Conservation (phyloP, 2,329 filamentous ascomycete genomes). For the Exophiala calicioides region DNA sequence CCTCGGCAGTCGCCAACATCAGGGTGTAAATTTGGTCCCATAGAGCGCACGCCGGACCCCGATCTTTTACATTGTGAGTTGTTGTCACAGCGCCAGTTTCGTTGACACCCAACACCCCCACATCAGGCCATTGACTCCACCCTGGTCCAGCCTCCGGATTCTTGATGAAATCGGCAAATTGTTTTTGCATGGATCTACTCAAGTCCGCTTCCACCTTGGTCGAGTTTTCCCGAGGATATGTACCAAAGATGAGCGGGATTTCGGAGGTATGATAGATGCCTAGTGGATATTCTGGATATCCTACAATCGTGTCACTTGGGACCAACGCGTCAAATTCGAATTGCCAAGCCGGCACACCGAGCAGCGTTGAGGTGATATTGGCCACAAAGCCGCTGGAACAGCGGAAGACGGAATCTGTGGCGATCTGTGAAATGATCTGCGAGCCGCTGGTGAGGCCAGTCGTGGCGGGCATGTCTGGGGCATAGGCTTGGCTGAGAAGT, state of each 20-base stretch:
- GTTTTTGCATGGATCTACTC: slow-evolving; percentile 34
- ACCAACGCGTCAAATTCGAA: slow-evolving; percentile 43
- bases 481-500: no score
- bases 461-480: no score
- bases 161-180: slow-evolving; percentile 41
- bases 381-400: slow-evolving; percentile 21
- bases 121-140: slow-evolving; percentile 30
- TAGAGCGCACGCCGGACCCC: no score
- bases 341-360: slow-evolving; percentile 34
- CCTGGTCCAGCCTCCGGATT: slow-evolving; percentile 40
- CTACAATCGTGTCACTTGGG: slow-evolving; percentile 31
- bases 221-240: slow-evolving; percentile 29
- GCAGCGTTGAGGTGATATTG: slow-evolving; percentile 3
- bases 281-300: slow-evolving; percentile 27
- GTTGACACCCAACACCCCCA: slow-evolving; percentile 5
- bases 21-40: no score
- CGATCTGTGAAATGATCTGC: slow-evolving; percentile 8
- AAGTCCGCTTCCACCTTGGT: slow-evolving; percentile 38
- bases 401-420: slow-evolving; percentile 7
- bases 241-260: slow-evolving; percentile 40
- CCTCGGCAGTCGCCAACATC: no score
- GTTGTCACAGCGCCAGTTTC: slow-evolving; percentile 5
- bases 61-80: slow-evolving; percentile 1
- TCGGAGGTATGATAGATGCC: slow-evolving; percentile 40
- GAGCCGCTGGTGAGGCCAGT: no score